phyloP scores from a whole-genome alignment of 306 rosid genomes.

The Cucurbita argyrosperma region DNA sequence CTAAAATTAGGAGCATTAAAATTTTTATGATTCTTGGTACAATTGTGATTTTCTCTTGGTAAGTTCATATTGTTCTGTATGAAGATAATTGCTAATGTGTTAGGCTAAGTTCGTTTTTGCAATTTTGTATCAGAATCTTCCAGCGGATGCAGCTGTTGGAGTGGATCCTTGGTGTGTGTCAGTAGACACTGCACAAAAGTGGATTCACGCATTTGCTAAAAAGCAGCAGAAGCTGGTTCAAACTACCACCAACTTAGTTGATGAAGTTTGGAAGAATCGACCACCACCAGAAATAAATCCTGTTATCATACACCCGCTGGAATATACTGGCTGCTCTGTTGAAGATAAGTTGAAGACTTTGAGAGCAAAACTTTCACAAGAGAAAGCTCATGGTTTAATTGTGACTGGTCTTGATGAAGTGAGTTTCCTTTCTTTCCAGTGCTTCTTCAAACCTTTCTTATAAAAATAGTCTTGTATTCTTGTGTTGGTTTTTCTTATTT shows the following conservation, averaged over 20 bases:
- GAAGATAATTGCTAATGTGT: not conserved
- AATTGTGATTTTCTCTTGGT: not conserved
- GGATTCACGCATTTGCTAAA: slow-evolving; percentile 54
- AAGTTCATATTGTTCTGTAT: not conserved
- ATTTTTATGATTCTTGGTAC: not conserved
- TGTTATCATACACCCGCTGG: slow-evolving; percentile 46
- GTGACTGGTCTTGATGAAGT: slow-evolving; percentile 85
- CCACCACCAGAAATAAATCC: slow-evolving; percentile 51
- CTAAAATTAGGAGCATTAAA: not conserved
- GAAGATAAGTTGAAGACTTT: slow-evolving; percentile 59
- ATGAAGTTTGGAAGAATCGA: slow-evolving; percentile 76
- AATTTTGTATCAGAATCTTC: slow-evolving; percentile 48
- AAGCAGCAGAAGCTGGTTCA: slow-evolving; percentile 77
- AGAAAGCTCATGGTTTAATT: slow-evolving; percentile 54
- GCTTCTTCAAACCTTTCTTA: not conserved
- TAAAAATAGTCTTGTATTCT: not conserved
- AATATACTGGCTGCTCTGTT: slow-evolving; percentile 70
- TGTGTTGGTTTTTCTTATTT: not conserved
- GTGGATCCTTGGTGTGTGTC: slow-evolving; percentile 95
- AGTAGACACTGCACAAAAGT: slow-evolving; percentile 64
- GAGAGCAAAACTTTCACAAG: slow-evolving; percentile 47
- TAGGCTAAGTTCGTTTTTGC: not conserved
- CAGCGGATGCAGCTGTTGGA: slow-evolving; percentile 54
- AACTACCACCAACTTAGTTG: slow-evolving; percentile 70
- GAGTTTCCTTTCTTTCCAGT: slow-evolving; percentile 5